These are phyloP conservation scores for Corinectria fuckeliana DNA, from an alignment of 2,329 filamentous ascomycete genomes.

Conservation along the genomic window DNA sequence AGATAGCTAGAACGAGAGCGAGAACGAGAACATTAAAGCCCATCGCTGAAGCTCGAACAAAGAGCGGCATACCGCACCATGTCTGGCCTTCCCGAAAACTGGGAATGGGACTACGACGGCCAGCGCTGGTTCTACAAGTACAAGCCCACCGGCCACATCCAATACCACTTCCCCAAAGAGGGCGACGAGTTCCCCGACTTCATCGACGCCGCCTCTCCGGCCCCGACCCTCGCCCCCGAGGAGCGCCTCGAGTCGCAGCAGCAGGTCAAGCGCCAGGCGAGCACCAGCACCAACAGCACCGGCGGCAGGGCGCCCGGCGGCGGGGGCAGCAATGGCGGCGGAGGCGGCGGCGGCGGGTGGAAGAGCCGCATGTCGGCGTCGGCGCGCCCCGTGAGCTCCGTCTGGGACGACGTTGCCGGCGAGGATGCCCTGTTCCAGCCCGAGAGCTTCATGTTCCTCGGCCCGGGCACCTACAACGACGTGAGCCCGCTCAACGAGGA, in stretches of 20 bases:
- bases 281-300: conserved; percentile 18
- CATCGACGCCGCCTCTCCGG: conserved; percentile 47
- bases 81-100: conserved; percentile 56
- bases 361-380: conserved; percentile 43
- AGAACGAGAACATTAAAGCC: neutral
- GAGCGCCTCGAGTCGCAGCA: conserved; percentile 60
- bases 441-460: conserved; percentile 60
- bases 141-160: conserved; percentile 58
- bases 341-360: conserved; percentile 14
- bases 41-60: neutral
- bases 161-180: conserved; percentile 63
- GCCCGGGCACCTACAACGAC: conserved; percentile 53
- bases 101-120: conserved; percentile 66
- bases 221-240: conserved; percentile 55
- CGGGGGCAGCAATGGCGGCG: conserved; percentile 8
- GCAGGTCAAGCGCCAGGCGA: conserved; percentile 49
- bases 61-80: conserved; percentile 24
- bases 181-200: conserved; percentile 66
- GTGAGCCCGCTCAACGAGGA: conserved; percentile 52
- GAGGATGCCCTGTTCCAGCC: conserved; percentile 54
- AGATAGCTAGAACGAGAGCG: neutral
- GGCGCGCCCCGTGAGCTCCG: conserved; percentile 41
- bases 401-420: conserved; percentile 43
- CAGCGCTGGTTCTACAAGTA: conserved; percentile 64
- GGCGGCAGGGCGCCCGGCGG: conserved; percentile 13